These are phyloP conservation scores for Fonsecaea pedrosoi DNA, from an alignment of 2,329 filamentous ascomycete species.

Conservation along the genomic window DNA sequence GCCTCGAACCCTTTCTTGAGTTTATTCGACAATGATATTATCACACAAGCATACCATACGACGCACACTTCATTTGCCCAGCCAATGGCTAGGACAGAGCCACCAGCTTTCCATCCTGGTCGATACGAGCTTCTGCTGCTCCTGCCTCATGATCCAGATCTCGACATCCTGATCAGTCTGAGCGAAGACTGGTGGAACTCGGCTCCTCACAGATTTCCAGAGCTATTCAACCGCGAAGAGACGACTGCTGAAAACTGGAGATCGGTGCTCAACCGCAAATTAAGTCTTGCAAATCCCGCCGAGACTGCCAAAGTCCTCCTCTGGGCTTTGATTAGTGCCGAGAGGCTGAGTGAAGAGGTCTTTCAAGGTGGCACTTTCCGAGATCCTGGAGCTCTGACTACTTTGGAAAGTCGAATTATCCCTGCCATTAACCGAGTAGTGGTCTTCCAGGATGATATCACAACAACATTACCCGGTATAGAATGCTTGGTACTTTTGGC, in stretches of 20 bases:
- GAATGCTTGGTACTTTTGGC: constrained; percentile 18
- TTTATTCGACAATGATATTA: constrained; percentile 13
- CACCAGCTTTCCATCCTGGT: constrained; percentile 6
- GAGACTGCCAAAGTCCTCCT: constrained; percentile 9
- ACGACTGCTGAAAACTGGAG: neutral
- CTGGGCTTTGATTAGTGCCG: constrained; percentile 14
- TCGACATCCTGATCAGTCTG: constrained; percentile 10
- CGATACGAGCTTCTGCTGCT: constrained; percentile 5
- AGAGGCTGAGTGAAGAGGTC: neutral
- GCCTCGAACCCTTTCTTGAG: constrained; percentile 1
- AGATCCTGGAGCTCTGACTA: constrained; percentile 1
- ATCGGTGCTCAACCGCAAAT: constrained; percentile 3
- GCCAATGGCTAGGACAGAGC: neutral
- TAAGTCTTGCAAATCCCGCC: constrained; percentile 14
- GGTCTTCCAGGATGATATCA: constrained; percentile 17
- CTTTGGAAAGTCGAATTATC: neutral
- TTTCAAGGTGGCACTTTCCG: constrained; percentile 5
- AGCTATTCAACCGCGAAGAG: constrained; percentile 11
- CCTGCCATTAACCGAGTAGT: constrained; percentile 12
- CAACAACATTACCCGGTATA: neutral
- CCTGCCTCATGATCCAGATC: constrained; percentile 12
- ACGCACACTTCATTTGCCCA: neutral
- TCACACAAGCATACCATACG: neutral
- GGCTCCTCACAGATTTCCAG: constrained; percentile 19
- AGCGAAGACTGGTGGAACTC: constrained; percentile 17